These are phyloP conservation scores for Penicillium sp. DNA, from an alignment of 2,329 filamentous ascomycete species.

Conservation along the genomic window DNA sequence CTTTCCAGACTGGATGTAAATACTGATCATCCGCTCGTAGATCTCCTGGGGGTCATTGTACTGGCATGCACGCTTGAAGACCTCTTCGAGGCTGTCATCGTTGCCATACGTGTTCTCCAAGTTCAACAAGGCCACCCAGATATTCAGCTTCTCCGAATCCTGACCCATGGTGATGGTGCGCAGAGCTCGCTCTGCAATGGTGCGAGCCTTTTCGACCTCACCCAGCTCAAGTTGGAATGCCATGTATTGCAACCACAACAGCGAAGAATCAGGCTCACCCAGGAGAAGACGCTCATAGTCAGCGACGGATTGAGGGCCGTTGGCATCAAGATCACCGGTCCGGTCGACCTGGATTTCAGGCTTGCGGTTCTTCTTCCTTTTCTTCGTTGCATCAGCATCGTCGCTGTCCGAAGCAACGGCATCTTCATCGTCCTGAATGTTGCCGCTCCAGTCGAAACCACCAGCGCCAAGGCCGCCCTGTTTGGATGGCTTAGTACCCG, in stretches of 20 bases:
- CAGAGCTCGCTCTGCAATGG: slow-evolving; percentile 85
- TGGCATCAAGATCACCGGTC: slow-evolving; percentile 84
- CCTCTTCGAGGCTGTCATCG: slow-evolving; percentile 75
- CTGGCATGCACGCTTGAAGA: slow-evolving; percentile 89
- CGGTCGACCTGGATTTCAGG: slow-evolving; percentile 78
- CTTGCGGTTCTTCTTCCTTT: slow-evolving; percentile 73
- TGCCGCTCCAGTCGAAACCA: slow-evolving; percentile 85
- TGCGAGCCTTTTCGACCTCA: slow-evolving; percentile 81
- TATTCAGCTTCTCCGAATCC: slow-evolving; percentile 87
- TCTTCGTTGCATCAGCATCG: slow-evolving; percentile 46
- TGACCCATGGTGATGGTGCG: slow-evolving; percentile 88
- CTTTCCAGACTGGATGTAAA: slow-evolving; percentile 91
- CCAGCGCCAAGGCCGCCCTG: slow-evolving; percentile 62
- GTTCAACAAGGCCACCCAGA: slow-evolving; percentile 94
- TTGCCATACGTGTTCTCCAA: slow-evolving; percentile 87
- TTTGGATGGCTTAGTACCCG: slow-evolving; percentile 38
- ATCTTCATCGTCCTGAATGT: slow-evolving; percentile 55
- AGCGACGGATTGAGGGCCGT: slow-evolving; percentile 82
- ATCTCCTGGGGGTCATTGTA: slow-evolving; percentile 91
- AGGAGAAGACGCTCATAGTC: slow-evolving; percentile 94
- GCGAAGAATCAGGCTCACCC: slow-evolving; percentile 87
- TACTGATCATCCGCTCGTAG: slow-evolving; percentile 83
- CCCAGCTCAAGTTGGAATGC: slow-evolving; percentile 94
- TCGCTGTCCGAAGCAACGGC: slow-evolving; percentile 52
- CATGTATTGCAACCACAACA: slow-evolving; percentile 96